These are phyloP conservation scores for Sabuloglossum arenarium DNA, from an alignment of 495 filamentous ascomycete genomes.

Conservation along the genomic window DNA sequence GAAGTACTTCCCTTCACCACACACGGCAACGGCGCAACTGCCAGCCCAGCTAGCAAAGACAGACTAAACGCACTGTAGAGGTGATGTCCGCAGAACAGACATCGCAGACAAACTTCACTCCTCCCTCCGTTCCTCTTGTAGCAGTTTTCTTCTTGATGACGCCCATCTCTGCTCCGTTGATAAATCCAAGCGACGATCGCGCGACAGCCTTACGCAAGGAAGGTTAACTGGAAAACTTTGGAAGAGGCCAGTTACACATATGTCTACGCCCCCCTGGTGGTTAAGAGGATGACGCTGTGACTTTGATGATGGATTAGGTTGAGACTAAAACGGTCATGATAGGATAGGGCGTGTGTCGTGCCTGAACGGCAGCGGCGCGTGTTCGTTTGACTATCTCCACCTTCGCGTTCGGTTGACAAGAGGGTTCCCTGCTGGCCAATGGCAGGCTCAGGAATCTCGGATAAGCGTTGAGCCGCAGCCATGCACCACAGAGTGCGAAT, in stretches of 20 bases:
- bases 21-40: too few relatives aligned
- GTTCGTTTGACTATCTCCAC: background rate
- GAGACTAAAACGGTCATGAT: background rate
- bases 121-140: constrained; percentile 70
- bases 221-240: background rate
- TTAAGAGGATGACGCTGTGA: too few relatives aligned
- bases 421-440: background rate
- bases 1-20: too few relatives aligned
- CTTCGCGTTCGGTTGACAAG: background rate
- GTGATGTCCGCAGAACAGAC: constrained; percentile 91
- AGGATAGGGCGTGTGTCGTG: background rate
- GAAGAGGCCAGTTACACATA: background rate
- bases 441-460: too few relatives aligned
- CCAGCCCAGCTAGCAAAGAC: background rate
- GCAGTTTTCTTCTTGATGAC: constrained; percentile 94
- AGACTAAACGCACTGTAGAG: constrained; percentile 47
- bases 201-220: too few relatives aligned
- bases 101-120: constrained; percentile 89
- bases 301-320: too few relatives aligned
- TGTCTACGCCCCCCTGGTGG: too few relatives aligned
- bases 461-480: too few relatives aligned
- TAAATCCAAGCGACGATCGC: too few relatives aligned
- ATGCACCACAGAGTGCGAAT: too few relatives aligned
- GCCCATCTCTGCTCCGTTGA: constrained; percentile 42
- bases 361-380: background rate